Base-by-base conservation (phyloP, 495 filamentous ascomycete species). In the Aspergillus diversus region DNA sequence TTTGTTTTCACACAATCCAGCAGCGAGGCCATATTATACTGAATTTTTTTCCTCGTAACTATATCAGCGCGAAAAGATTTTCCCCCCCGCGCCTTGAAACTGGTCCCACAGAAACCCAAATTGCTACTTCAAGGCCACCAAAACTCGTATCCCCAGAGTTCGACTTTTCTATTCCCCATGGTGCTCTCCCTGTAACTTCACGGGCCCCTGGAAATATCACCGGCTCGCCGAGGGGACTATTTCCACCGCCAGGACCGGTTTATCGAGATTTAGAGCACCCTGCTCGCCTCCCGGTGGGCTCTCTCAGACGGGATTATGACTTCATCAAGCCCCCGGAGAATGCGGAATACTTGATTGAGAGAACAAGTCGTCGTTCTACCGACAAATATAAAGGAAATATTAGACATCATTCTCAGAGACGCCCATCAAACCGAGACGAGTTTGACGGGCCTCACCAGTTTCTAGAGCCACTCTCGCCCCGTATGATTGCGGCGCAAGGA, bases 401-500 rank as follows among this genome's bases (percentile, higher is more conserved):
- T 50, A 86, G 84, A 65, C 75, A 82, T 60, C 81, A 87, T 63
- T 80, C 88, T 33, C 88, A 90, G 74, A 84, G 90, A 70, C 85
- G 88, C 27, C 83, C 89, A 37, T 90, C 89, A n/a, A 92, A 90
- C 78, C 83, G 91, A 42, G 91, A 94, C 82, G 92, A 94, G 73
- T 96, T 94, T 75, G 91, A 93, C 77, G 91, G 91, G 31, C 91
- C 90, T 1, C 86, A 92, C 68, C 91, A 95, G 71, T 87, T 91
- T 59, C 81, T 95, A 64, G 84, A 90, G 56, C 81, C 82, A 37
- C 90, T 90, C 46, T 77, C 84, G 9, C 76, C 85, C 57, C 85
- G 87, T 54, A 86, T 83, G 71, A 80, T 90, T 53, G 87, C 88
- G 59, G 80, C 87, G 69, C 88, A 92, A 77, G 90, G 92, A 69